Base-by-base conservation (phyloP, 2,329 filamentous ascomycete genomes). In the Domatiomyces globalis region DNA sequence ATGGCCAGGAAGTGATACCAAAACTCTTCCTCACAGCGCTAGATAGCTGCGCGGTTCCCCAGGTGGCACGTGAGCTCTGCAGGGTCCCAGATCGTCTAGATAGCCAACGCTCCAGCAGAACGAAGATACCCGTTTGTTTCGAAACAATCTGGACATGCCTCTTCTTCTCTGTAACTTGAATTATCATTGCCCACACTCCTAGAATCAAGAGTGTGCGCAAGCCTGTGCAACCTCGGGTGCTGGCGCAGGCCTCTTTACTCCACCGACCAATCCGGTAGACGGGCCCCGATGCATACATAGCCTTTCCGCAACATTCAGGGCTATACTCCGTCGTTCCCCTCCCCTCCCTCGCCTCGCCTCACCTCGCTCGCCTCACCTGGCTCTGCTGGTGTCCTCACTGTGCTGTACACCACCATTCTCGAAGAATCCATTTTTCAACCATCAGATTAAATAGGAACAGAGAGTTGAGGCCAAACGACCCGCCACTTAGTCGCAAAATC, bases 321-420 rank as follows among this genome's bases (percentile, higher is more conserved):
- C 22, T 44, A 12, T 42, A 17, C 20, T 49, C 18, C 20, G 15
- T 20, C 54, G 49, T 49, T 61, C 56, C 62, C 46, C 45, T 43
- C 43, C 50, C 45, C 63, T 63, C 60, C 60, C 57, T 62, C 56
- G 55, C 62, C 53, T 58, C 60, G 59, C 55, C 56, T 50, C 45
- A 29, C 20, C 46, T 4, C 19, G 7, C 20, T 39, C 36, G 19
- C 43, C 53, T 58, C 60, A 58, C 55, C 56, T 50, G 43, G 25
- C 20, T 45, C 1, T n/a, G 7, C 20, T 39, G 25, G 19, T 36
- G 36, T 43, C 45, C 48, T 43, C 19, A 42, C 33, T 12, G 18
- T 49, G 25, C 36, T 25, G n/a, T 22, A 6, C 43, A 51, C 55
- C 45, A 51, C 45, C 51, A 47, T 49, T 39, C 45, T 53, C 36